These are phyloP conservation scores for Boeremia lycopersici DNA, from an alignment of 2,329 filamentous ascomycete genomes.

Conservation along the genomic window DNA sequence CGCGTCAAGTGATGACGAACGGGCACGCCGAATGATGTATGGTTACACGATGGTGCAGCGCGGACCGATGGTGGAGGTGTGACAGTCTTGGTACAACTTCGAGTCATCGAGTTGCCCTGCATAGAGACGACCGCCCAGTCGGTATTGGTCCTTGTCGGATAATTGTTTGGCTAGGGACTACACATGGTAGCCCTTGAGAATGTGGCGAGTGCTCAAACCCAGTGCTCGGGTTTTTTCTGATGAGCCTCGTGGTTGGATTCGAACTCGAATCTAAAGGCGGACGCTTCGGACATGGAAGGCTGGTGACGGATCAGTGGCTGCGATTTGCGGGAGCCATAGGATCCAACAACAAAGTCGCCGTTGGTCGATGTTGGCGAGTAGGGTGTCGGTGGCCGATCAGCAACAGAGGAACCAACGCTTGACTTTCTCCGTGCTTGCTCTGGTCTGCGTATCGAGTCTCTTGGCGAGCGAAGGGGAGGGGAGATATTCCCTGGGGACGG, in stretches of 20 bases:
- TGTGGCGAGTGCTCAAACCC: constrained; percentile 23
- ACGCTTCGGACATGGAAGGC: constrained; percentile 47
- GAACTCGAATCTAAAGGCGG: constrained; percentile 45
- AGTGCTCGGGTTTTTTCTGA: constrained; percentile 23
- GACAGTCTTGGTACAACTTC: constrained; percentile 11
- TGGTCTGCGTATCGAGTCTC: constrained; percentile 39
- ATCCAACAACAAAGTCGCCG: constrained; percentile 36
- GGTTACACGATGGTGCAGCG: constrained; percentile 12
- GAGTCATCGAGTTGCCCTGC: constrained; percentile 8
- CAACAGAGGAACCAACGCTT: constrained; percentile 41
- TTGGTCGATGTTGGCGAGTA: constrained; percentile 45
- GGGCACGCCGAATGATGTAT: constrained; percentile 6
- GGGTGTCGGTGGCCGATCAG: constrained; percentile 47
- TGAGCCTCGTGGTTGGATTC: constrained; percentile 32
- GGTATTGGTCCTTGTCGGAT: constrained; percentile 8
- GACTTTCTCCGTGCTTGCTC: constrained; percentile 45
- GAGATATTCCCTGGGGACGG: constrained; percentile 33
- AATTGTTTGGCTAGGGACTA: constrained; percentile 5
- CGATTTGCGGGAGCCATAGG: constrained; percentile 35
- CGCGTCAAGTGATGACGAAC: constrained; percentile 25
- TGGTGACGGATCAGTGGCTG: constrained; percentile 39
- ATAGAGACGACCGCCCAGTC: constrained; percentile 9
- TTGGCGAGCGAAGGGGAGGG: constrained; percentile 29
- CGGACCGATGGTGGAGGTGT: constrained; percentile 5
- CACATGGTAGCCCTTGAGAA: constrained; percentile 10